Evolutionary conservation across 345 rosid species (phyloP), one percentile per base, ranked within the genome.

Genomic region (Sisymbrium irio): DNA sequence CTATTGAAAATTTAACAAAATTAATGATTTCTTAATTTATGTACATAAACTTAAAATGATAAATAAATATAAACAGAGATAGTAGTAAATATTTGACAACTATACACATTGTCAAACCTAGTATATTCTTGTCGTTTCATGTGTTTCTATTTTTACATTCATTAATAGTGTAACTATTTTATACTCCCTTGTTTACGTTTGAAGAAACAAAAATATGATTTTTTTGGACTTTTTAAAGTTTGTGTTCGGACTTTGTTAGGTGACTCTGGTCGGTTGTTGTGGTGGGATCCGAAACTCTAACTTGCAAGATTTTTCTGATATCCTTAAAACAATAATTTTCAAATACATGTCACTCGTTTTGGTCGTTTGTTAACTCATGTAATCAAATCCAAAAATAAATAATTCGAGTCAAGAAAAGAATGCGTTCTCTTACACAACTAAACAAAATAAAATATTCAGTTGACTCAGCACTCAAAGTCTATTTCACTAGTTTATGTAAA

Each of bases 211-310:
- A 22, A 54, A 11, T 33, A 39, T 39, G 64, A 64, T 66, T 55
- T 46, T 46, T 11, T 25, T 19, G 20, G 27, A 50, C 35, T 9
- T 39, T 40, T 67, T 59, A 32, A 67, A 49, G 62, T 49, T 59
- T 39, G 55, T 50, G 37, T 67, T 59, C 54, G 46, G 27, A 49
- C 33, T 37, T 58, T 39, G 60, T 36, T 74, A 17, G 62, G 62
- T 59, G 54, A 50, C 46, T 58, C n/a, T 67, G 45, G 63, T 37
- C 69, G 74, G 78, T 59, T 75, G 78, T 67, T 75, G 75, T 67
- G 78, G 73, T 67, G 71, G 65, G 79, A 69, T 62, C 70, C 17
- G 4, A 69, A 69, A 54, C 57, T 17, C 11, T 59, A 42, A 75
- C 41, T 67, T 69, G 10, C 33, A 62, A 51, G 41, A 33, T 33